Conservation (phyloP, 768 basidiomycete species). For the Mrakia frigida region DNA sequence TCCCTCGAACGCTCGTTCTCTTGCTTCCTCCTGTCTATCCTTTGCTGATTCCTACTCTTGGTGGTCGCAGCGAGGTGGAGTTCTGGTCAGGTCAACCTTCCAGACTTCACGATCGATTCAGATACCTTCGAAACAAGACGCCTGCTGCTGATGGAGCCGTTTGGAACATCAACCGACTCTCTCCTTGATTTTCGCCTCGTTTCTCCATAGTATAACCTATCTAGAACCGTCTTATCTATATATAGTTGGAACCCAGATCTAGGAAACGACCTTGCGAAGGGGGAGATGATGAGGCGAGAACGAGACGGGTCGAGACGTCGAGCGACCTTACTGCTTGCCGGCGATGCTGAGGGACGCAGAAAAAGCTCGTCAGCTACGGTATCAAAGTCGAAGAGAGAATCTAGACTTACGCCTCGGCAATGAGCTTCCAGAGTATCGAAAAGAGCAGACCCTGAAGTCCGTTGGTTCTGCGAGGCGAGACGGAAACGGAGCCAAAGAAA, state of each 20-base stretch:
- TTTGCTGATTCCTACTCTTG: too few species aligned
- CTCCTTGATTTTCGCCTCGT: conserved; percentile 19
- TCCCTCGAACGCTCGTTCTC: neutral
- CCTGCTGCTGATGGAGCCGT: conserved; percentile 20
- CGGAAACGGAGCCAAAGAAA: neutral
- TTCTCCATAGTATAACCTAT: neutral
- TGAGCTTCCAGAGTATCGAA: conserved; percentile 81
- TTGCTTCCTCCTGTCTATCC: neutral
- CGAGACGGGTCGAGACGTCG: too few species aligned
- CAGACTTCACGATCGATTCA: conserved; percentile 30
- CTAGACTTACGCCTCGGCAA: conserved; percentile 57
- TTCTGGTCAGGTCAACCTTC: conserved; percentile 34
- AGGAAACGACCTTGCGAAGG: too few species aligned
- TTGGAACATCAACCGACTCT: conserved; percentile 32
- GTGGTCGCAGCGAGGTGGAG: conserved; percentile 29
- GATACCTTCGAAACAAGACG: conserved; percentile 27
- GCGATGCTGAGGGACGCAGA: too few species aligned
- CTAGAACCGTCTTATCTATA: neutral
- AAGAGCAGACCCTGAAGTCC: conserved; percentile 90
- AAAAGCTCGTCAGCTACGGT: too few species aligned
- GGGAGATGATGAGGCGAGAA: too few species aligned
- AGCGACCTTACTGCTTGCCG: too few species aligned
- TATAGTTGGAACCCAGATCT: neutral
- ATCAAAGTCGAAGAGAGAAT: too few species aligned
- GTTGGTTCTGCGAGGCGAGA: conserved; percentile 55